Evolutionary conservation across 1,284 basidiomycete species (phyloP).

Genomic region (Wallemia mellicola): DNA sequence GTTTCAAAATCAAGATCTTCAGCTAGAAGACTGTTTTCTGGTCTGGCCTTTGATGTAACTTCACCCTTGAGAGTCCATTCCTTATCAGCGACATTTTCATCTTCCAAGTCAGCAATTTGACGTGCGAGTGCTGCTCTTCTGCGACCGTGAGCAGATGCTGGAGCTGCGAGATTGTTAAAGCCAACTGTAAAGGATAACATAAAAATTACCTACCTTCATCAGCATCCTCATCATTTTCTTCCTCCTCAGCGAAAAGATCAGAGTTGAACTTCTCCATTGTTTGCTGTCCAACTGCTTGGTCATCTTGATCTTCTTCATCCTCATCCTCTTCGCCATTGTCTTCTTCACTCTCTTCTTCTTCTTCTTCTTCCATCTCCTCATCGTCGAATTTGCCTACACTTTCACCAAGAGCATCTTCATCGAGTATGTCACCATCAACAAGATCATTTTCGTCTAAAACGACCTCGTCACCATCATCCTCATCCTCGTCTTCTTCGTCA

Average conservation of each 20-base stretch:
- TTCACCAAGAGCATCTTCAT: constrained; percentile 16
- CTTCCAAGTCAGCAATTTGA: constrained; percentile 24
- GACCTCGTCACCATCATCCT: constrained; percentile 11
- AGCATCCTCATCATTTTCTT: constrained; percentile 16
- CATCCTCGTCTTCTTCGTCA: constrained; percentile 11
- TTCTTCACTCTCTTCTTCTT: constrained; percentile 6
- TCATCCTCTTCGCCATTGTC: constrained; percentile 8
- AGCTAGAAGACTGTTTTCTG: constrained; percentile 69
- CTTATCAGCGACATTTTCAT: constrained; percentile 24
- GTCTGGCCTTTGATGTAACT: constrained; percentile 46
- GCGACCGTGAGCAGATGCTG: constrained; percentile 21
- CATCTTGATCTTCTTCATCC: constrained; percentile 5
- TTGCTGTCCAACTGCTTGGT: constrained; percentile 8
- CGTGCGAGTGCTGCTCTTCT: constrained; percentile 20
- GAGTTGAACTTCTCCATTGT: constrained; percentile 21
- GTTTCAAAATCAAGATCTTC: constrained; percentile 87
- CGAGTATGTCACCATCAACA: constrained; percentile 8
- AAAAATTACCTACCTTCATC: constrained; percentile 7
- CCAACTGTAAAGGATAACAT: constrained; percentile 4
- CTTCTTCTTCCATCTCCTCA: constrained; percentile 6
- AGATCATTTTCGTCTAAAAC: constrained; percentile 1
- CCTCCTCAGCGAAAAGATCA: constrained; percentile 24
- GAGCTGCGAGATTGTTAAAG: constrained; percentile 5
- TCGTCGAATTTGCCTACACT: constrained; percentile 13
- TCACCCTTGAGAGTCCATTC: constrained; percentile 92